Evolutionary conservation across 306 rosid genomes (phyloP).

Genomic region (Astragalus membranaceus): DNA sequence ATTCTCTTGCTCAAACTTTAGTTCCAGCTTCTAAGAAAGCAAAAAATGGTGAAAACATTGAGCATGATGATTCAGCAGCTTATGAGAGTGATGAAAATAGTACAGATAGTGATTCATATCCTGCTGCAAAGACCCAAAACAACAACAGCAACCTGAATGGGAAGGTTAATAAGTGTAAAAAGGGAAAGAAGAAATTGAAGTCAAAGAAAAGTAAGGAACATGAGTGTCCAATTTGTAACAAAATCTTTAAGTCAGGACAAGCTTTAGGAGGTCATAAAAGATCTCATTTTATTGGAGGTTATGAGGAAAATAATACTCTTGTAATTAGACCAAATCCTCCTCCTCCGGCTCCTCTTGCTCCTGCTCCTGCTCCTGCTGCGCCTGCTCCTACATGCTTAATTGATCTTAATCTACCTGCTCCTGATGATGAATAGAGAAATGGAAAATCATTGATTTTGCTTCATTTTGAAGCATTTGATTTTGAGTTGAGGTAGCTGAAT

Average conservation of each 20-base stretch:
- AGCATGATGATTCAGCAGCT: slow-evolving; percentile 34
- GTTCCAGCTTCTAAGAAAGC: slow-evolving; percentile 23
- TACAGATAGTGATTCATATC: slow-evolving; percentile 37
- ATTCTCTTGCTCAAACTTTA: slow-evolving; percentile 27
- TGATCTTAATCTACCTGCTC: slow-evolving; percentile 94
- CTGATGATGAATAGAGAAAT: slow-evolving; percentile 48
- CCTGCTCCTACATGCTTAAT: slow-evolving; percentile 38
- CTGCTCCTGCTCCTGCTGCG: neutral
- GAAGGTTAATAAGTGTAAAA: neutral
- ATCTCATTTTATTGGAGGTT: slow-evolving; percentile 81
- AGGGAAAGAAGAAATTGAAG: slow-evolving; percentile 31
- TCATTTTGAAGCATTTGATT: slow-evolving; percentile 18
- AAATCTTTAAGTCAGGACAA: slow-evolving; percentile 75
- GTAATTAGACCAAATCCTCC: slow-evolving; percentile 41
- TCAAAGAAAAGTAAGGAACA: slow-evolving; percentile 65
- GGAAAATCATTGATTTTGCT: slow-evolving; percentile 26
- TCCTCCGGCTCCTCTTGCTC: slow-evolving; percentile 14
- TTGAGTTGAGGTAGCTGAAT: slow-evolving; percentile 2
- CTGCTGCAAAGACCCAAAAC: slow-evolving; percentile 26
- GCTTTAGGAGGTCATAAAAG: slow-evolving; percentile 98
- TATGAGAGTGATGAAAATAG: slow-evolving; percentile 63
- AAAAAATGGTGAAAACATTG: slow-evolving; percentile 11
- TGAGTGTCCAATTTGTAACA: slow-evolving; percentile 85
- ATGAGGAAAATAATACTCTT: slow-evolving; percentile 32
- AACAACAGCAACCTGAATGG: slow-evolving; percentile 3